These are phyloP conservation scores for Gossypium longicalyx DNA, from an alignment of 345 rosid genomes.

Conservation along the genomic window DNA sequence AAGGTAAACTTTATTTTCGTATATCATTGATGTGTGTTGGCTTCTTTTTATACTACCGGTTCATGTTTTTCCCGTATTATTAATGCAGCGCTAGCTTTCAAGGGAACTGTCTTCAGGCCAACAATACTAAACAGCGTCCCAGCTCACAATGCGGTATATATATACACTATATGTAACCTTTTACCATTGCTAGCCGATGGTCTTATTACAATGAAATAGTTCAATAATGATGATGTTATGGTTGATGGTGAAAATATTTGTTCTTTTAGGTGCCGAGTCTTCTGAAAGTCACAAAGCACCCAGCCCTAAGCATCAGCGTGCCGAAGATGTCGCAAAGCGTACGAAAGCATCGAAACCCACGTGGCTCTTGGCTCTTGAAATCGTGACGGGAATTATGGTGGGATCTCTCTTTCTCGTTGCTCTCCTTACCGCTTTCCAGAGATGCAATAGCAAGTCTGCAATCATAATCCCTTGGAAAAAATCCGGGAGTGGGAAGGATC, in stretches of 20 bases:
- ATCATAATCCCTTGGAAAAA: slow-evolving; percentile 95
- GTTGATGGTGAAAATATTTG: slow-evolving; percentile 17
- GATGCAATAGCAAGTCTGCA: slow-evolving; percentile 71
- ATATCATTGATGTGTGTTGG: neutral
- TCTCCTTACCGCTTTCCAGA: slow-evolving; percentile 53
- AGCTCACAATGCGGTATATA: slow-evolving; percentile 57
- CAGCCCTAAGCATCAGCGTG: slow-evolving; percentile 41
- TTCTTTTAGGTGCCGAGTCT: slow-evolving; percentile 39
- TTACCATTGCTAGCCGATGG: neutral
- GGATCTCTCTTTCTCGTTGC: slow-evolving; percentile 62
- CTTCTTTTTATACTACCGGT: slow-evolving; percentile 2
- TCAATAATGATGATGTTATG: slow-evolving; percentile 2
- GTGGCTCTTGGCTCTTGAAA: slow-evolving; percentile 82
- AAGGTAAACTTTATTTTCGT: slow-evolving; percentile 37
- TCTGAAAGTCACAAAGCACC: slow-evolving; percentile 38
- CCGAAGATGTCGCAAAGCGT: slow-evolving; percentile 45
- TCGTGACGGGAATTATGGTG: slow-evolving; percentile 75
- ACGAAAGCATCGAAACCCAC: slow-evolving; percentile 54
- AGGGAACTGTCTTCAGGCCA: slow-evolving; percentile 78
- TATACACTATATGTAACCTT: too few relatives aligned
- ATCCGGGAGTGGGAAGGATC: slow-evolving; percentile 74
- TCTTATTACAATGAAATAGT: neutral
- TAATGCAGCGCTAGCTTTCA: slow-evolving; percentile 71
- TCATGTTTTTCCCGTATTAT: slow-evolving; percentile 1
- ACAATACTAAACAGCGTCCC: slow-evolving; percentile 65